Conservation (phyloP, 805 yeast genomes). For the Cyberlindnera sargentensis region DNA sequence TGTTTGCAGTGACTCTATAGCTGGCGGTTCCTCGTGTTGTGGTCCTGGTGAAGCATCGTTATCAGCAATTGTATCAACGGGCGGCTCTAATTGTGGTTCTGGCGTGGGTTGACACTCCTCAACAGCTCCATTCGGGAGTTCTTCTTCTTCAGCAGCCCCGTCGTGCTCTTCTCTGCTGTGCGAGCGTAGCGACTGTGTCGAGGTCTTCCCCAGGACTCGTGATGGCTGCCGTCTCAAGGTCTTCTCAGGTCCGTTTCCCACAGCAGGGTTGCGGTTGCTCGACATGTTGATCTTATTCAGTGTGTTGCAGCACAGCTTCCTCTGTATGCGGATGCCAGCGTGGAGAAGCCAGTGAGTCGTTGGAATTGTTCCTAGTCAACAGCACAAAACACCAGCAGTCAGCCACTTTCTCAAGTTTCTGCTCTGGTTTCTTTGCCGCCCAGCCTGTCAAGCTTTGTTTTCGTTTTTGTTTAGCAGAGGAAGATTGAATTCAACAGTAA, state of each 20-base stretch:
- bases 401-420: too few species aligned
- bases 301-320: too few species aligned
- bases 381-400: too few species aligned
- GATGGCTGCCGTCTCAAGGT: not conserved
- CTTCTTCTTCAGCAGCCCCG: slow-evolving; percentile 1
- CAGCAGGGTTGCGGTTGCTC: not conserved
- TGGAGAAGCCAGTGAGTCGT: too few species aligned
- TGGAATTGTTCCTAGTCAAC: too few species aligned
- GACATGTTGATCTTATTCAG: too few species aligned
- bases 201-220: not conserved
- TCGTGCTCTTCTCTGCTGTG: slow-evolving; percentile 1
- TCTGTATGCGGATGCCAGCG: too few species aligned
- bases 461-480: too few species aligned
- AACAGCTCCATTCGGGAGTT: not conserved
- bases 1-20: not conserved
- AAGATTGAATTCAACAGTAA: too few species aligned
- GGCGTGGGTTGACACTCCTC: not conserved
- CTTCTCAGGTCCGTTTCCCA: not conserved
- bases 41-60: slow-evolving; percentile 4
- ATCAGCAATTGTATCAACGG: not conserved
- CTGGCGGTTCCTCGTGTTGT: not conserved
- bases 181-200: slow-evolving; percentile 1
- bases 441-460: too few species aligned
- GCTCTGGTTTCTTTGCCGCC: too few species aligned
- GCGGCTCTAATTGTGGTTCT: not conserved